Evolutionary conservation across 2,329 filamentous ascomycete genomes (phyloP).

Genomic region (Stromatinia cepivora): DNA sequence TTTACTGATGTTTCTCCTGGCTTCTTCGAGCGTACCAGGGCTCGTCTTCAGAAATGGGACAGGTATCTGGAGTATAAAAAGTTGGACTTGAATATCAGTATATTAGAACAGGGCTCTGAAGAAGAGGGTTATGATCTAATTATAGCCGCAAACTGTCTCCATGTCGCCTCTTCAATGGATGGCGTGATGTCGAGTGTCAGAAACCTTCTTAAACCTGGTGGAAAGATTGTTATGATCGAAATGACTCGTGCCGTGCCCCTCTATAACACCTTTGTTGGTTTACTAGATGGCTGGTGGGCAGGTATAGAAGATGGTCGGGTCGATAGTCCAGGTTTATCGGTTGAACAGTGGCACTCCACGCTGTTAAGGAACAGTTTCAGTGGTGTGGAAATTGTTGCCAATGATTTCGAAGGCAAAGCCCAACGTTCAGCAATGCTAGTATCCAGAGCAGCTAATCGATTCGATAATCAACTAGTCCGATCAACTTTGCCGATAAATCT

Average conservation of each 20-base stretch:
- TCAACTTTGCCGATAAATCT: no score
- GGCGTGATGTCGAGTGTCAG: constrained; percentile 34
- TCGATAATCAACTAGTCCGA: no score
- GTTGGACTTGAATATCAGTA: constrained; percentile 27
- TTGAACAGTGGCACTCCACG: not conserved
- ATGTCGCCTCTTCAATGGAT: constrained; percentile 32
- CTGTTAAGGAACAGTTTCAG: not conserved
- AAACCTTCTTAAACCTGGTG: constrained; percentile 39
- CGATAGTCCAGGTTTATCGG: not conserved
- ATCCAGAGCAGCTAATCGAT: no score
- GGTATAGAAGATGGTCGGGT: constrained; percentile 12
- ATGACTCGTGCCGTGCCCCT: constrained; percentile 4
- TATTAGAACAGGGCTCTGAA: constrained; percentile 24
- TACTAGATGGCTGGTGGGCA: constrained; percentile 26
- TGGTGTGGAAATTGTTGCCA: no score
- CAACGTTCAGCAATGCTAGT: no score
- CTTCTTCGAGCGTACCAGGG: not conserved
- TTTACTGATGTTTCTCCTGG: constrained; percentile 16
- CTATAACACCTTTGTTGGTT: constrained; percentile 16
- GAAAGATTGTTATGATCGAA: constrained; percentile 38
- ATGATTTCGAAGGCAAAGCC: no score
- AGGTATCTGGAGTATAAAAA: constrained; percentile 20
- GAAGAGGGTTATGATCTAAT: constrained; percentile 32
- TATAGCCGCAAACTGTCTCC: constrained; percentile 32
- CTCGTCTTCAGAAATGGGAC: not conserved